These are phyloP conservation scores for Fusarium austroafricanum DNA, from an alignment of 2,329 filamentous ascomycete species.

Conservation along the genomic window DNA sequence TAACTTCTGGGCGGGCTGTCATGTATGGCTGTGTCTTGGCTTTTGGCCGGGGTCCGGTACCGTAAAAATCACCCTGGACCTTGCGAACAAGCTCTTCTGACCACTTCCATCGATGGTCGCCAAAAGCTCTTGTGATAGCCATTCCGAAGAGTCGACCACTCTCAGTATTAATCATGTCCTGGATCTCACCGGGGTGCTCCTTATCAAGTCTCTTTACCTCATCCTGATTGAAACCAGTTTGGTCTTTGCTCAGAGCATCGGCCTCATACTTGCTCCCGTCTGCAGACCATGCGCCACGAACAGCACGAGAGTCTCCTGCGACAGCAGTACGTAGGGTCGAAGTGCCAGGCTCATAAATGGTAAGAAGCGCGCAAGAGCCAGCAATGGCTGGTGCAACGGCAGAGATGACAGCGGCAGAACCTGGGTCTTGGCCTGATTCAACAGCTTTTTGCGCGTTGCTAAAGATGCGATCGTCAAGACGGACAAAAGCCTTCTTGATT, in stretches of 20 bases:
- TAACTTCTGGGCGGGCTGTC: conserved; percentile 74
- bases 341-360: conserved; percentile 67
- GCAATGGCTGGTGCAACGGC: conserved; percentile 54
- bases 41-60: conserved; percentile 57
- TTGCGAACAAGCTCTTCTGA: conserved; percentile 55
- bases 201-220: conserved; percentile 66
- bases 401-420: conserved; percentile 45
- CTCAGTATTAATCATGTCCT: conserved; percentile 60
- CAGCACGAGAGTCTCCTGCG: conserved; percentile 74
- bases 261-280: conserved; percentile 60
- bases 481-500: conserved; percentile 68
- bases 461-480: conserved; percentile 68
- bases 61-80: conserved; percentile 60
- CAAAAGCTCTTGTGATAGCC: conserved; percentile 73
- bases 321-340: conserved; percentile 71
- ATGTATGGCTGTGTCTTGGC: conserved; percentile 72
- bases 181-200: conserved; percentile 72
- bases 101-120: conserved; percentile 78
- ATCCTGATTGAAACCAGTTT: conserved; percentile 71
- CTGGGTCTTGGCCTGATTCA: conserved; percentile 44
- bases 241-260: conserved; percentile 70
- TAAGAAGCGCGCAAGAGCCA: conserved; percentile 73
- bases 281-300: conserved; percentile 64
- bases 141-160: conserved; percentile 72
- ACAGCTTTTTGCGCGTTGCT: conserved; percentile 50